A percentile compares a stretch with the other conserved stretches of the same genome.
These are phyloP conservation scores for Huntiella savannae DNA, from an alignment of 2,329 filamentous ascomycete genomes.

Conservation along the genomic window DNA sequence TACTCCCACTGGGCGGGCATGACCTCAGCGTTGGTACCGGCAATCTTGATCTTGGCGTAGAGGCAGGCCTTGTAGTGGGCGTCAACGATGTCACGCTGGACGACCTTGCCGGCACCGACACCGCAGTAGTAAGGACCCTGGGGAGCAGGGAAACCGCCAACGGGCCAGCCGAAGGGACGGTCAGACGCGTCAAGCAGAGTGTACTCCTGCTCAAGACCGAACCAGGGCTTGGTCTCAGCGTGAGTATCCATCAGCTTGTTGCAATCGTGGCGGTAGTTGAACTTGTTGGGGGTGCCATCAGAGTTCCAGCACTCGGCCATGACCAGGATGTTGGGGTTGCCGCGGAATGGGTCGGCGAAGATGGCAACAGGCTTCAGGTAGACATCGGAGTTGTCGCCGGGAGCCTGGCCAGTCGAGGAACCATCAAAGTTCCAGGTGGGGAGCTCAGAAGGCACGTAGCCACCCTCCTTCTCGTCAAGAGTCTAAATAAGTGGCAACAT, in stretches of 20 bases:
- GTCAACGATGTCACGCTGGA: slow-evolving; percentile 95
- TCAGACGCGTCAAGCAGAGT: slow-evolving; percentile 57
- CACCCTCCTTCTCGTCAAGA: slow-evolving; percentile 24
- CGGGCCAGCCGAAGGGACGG: slow-evolving; percentile 60
- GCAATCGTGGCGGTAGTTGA: slow-evolving; percentile 90
- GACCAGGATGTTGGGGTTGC: slow-evolving; percentile 79
- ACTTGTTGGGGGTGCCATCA: slow-evolving; percentile 92
- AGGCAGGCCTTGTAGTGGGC: slow-evolving; percentile 43
- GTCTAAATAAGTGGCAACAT: slow-evolving; percentile 21
- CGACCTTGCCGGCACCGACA: slow-evolving; percentile 92
- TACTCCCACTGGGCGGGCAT: slow-evolving; percentile 98
- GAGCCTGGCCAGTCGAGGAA: slow-evolving; percentile 80
- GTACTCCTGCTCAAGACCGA: slow-evolving; percentile 96
- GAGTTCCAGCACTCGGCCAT: slow-evolving; percentile 88
- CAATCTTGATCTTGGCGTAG: slow-evolving; percentile 75
- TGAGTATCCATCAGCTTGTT: slow-evolving; percentile 78
- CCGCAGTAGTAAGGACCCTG: slow-evolving; percentile 83
- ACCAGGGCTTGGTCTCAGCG: slow-evolving; percentile 75
- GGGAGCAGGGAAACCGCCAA: slow-evolving; percentile 70
- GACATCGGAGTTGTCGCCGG: slow-evolving; percentile 90
- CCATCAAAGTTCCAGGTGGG: slow-evolving; percentile 44
- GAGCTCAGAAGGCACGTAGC: slow-evolving; percentile 31
- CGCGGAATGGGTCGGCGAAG: slow-evolving; percentile 83
- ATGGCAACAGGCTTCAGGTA: slow-evolving; percentile 82
- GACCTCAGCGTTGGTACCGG: slow-evolving; percentile 96